Percentiles rank a stretch among this genome's conserved stretches.
phyloP scores from a whole-genome alignment of 2,329 filamentous ascomycete species.

The Dothiorella sarmentorum region DNA sequence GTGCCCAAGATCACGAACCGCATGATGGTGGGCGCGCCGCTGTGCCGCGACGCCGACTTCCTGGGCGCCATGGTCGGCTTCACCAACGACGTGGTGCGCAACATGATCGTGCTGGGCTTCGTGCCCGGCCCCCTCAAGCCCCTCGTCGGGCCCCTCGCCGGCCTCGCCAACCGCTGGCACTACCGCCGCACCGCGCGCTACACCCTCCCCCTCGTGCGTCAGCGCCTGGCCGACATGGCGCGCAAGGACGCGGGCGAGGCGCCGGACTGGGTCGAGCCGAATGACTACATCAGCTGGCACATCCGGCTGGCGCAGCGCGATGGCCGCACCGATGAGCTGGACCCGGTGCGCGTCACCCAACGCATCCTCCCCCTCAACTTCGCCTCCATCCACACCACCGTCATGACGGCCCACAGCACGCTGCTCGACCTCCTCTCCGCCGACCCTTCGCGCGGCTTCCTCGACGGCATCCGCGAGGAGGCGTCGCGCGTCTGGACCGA shows the following conservation, averaged over 20 bases:
- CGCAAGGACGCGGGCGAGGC: constrained; percentile 42
- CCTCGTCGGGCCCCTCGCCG: constrained; percentile 46
- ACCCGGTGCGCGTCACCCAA: constrained; percentile 49
- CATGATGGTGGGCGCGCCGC: constrained; percentile 44
- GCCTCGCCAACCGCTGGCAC: constrained; percentile 47
- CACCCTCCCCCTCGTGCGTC: constrained; percentile 48
- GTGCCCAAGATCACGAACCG: constrained; percentile 43
- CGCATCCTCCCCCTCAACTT: constrained; percentile 56
- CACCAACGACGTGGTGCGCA: constrained; percentile 46
- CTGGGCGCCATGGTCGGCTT: constrained; percentile 50
- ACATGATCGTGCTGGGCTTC: constrained; percentile 40
- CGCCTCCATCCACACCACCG: constrained; percentile 58
- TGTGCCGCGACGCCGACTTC: constrained; percentile 47
- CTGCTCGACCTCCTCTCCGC: constrained; percentile 22
- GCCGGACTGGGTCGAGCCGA: constrained; percentile 44
- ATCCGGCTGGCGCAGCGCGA: constrained; percentile 52
- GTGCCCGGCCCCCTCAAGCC: constrained; percentile 50
- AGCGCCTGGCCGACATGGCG: constrained; percentile 48
- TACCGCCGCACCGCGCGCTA: constrained; percentile 44
- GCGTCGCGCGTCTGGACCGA: background rate
- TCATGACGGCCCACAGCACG: constrained; percentile 47
- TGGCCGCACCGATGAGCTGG: constrained; percentile 42
- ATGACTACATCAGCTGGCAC: constrained; percentile 58
- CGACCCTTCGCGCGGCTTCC: constrained; percentile 22
- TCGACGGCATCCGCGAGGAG: constrained; percentile 9